Percentiles rank a stretch among this genome's conserved stretches.
Evolutionary conservation across 179 eudicot species (phyloP).

Genomic region (Vitellaria paradoxa): DNA sequence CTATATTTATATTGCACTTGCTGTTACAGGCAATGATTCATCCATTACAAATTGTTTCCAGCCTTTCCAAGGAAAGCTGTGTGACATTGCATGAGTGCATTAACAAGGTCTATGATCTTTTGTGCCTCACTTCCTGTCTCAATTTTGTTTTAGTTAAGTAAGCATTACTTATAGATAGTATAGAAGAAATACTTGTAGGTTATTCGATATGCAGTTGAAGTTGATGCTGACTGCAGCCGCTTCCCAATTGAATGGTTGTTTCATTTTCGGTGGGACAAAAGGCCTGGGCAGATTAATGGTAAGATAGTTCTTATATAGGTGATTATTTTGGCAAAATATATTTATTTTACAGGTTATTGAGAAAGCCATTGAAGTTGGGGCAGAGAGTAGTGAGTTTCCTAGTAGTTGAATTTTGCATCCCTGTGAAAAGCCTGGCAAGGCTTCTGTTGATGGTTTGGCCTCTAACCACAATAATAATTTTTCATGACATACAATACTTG

Average conservation of each 20-base stretch:
- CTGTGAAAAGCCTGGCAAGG: slow-evolving; percentile 88
- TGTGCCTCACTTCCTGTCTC: slow-evolving; percentile 2
- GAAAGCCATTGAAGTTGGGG: slow-evolving; percentile 55
- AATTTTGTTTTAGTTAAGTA: background rate
- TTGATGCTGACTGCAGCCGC: slow-evolving; percentile 72
- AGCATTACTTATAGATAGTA: slow-evolving; percentile 28
- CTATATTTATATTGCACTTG: slow-evolving; percentile 30
- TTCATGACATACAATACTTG: slow-evolving; percentile 5
- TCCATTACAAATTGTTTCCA: slow-evolving; percentile 62
- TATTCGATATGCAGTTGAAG: slow-evolving; percentile 70
- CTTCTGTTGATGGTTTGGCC: slow-evolving; percentile 85
- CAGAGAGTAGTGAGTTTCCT: slow-evolving; percentile 83
- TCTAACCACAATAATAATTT: slow-evolving; percentile 30
- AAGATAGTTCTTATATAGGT: slow-evolving; percentile 37
- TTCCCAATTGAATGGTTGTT: slow-evolving; percentile 90
- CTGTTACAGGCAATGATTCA: slow-evolving; percentile 77
- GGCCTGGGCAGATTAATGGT: slow-evolving; percentile 59
- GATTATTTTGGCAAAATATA: slow-evolving; percentile 28
- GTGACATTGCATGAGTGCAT: slow-evolving; percentile 65
- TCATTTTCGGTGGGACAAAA: slow-evolving; percentile 98
- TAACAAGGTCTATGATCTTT: slow-evolving; percentile 54
- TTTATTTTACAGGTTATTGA: slow-evolving; percentile 65
- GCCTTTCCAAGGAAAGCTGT: slow-evolving; percentile 66
- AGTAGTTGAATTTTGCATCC: slow-evolving; percentile 87
- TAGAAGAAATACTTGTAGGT: slow-evolving; percentile 68